These are phyloP conservation scores for Gynostemma pentaphyllum DNA, from an alignment of 306 rosid species.

Conservation along the genomic window DNA sequence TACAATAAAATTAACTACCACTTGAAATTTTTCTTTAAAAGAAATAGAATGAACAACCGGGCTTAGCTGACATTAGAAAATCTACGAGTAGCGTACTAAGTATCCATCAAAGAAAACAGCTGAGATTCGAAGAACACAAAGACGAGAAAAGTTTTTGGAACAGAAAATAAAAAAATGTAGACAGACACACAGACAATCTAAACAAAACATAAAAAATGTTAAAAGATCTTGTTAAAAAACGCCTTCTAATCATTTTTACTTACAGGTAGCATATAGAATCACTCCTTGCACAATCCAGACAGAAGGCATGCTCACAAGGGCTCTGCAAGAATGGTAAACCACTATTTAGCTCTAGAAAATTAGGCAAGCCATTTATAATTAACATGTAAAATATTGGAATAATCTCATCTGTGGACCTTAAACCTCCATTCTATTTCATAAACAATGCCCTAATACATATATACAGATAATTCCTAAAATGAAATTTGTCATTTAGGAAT, in stretches of 20 bases:
- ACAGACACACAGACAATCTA: neutral
- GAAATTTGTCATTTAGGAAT: too few relatives aligned
- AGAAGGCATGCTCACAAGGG: constrained; percentile 97
- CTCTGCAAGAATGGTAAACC: constrained; percentile 50
- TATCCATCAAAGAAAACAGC: neutral
- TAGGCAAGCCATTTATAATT: neutral
- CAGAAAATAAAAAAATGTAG: neutral
- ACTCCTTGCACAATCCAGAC: constrained; percentile 95
- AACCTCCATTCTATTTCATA: neutral
- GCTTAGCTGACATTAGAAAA: neutral
- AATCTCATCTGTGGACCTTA: neutral
- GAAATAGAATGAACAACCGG: neutral
- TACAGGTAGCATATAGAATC: constrained; percentile 92
- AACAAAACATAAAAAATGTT: neutral
- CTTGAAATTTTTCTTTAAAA: neutral
- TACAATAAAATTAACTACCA: too few relatives aligned
- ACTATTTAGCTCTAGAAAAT: neutral
- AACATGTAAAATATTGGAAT: neutral
- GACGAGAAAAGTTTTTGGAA: neutral
- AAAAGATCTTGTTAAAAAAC: neutral
- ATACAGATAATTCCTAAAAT: too few relatives aligned
- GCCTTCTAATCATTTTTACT: constrained; percentile 23
- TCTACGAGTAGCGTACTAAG: neutral
- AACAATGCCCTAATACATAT: neutral
- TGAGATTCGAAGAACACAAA: neutral